Evolutionary conservation across 495 filamentous ascomycete genomes (phyloP), one percentile per base, ranked within the genome.

Genomic region (Penicillium tannophilum): DNA sequence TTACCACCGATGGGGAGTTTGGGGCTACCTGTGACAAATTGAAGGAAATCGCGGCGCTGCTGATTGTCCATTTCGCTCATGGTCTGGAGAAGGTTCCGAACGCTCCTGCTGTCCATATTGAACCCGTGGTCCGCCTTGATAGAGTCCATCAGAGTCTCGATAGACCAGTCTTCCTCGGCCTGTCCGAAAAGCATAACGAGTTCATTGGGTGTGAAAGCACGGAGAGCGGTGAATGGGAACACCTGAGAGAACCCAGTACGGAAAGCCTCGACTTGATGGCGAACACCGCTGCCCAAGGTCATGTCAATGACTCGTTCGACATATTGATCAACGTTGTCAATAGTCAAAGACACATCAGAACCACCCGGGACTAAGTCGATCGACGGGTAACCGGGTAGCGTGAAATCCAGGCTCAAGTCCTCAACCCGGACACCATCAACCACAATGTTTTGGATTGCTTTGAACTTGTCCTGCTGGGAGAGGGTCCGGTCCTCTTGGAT

Each of bases 71-170:
- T 72, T 73, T 97, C 92, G 69, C 92, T 97, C 95, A 99, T 98
- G 17, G 87, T 87, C 66, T 97, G 93, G 4, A 99, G 83, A 61
- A 99, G 68, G 65, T 99, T 98, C 42, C 86, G 90, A 35, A 99
- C 94, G 59, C 91, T 97, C 79, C 88, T 91, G 80, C 95, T 98
- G 64, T 99, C 95, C 87, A 99, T 94, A 63, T 98, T 98, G 79
- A 91, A 99, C 4, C 95, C 95, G 70, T 99, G 95, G 67, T 99
- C 95, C n/a, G 95, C 95, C 79, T 98, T 99, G 74, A 99, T 92
- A 2, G 93, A 97, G 68, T 99, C 95, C 85, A 93, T 96, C 24
- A 98, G 81, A 39, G 94, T 98, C 72, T 98, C 95, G 57, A 98
- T 86, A 24, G 90, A 90, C 95, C 95, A 99, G 67, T 99, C 95